A percentile compares a stretch with the other conserved stretches of the same genome.
Evolutionary conservation across 2,329 filamentous ascomycete species (phyloP).

Genomic region (Botrytis tulipae): DNA sequence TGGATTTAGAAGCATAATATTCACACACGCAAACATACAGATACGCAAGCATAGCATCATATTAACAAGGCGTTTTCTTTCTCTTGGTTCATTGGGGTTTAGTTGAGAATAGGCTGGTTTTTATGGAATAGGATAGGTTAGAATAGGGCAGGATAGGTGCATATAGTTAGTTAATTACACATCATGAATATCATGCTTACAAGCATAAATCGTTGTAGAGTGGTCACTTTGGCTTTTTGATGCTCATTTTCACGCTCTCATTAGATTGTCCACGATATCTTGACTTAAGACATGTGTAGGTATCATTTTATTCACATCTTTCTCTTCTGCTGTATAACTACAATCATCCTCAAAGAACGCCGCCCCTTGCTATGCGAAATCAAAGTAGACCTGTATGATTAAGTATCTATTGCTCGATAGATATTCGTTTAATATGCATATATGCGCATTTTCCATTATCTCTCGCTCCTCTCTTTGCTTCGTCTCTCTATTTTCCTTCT

Average conservation of each 20-base stretch:
- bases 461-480: neutral
- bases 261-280: neutral
- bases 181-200: neutral
- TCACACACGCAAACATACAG: neutral
- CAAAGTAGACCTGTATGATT: neutral
- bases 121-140: neutral
- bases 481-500: neutral
- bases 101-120: neutral
- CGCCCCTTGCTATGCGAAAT: neutral
- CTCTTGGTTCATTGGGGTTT: neutral
- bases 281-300: neutral
- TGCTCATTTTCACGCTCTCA: neutral
- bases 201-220: neutral
- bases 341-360: neutral
- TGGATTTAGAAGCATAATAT: neutral
- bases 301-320: neutral
- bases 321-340: neutral
- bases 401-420: neutral
- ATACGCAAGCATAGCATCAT: neutral
- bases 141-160: neutral
- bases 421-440: neutral
- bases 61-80: neutral
- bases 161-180: neutral
- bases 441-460: neutral
- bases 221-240: neutral